These are phyloP conservation scores for Boletus bicolor DNA, from an alignment of 768 basidiomycete genomes.

Conservation along the genomic window DNA sequence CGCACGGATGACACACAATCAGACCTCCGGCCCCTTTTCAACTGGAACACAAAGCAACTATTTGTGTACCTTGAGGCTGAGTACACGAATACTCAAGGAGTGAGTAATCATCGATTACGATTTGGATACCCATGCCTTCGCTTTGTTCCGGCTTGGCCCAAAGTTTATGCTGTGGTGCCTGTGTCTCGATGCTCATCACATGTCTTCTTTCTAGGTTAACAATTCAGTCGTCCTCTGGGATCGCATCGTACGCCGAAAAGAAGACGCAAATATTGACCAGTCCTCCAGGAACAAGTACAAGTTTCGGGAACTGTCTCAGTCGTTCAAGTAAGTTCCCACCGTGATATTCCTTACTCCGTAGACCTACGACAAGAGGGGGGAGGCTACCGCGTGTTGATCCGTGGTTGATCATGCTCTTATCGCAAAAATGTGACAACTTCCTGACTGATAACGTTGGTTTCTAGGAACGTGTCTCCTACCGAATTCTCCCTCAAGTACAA, in stretches of 20 bases:
- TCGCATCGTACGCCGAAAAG: slow-evolving; percentile 78
- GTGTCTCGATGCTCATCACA: slow-evolving; percentile 7
- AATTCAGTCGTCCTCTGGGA: slow-evolving; percentile 92
- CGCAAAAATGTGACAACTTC: slow-evolving; percentile 2
- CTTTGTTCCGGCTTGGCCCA: slow-evolving; percentile 15
- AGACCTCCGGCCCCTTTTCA: slow-evolving; percentile 83
- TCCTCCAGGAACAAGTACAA: slow-evolving; percentile 74
- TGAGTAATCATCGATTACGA: slow-evolving; percentile 37
- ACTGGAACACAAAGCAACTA: slow-evolving; percentile 97
- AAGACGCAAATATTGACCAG: slow-evolving; percentile 59
- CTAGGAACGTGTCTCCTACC: slow-evolving; percentile 63
- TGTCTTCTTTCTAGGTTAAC: slow-evolving; percentile 43
- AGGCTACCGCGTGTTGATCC: slow-evolving; percentile 20
- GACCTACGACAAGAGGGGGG: background rate
- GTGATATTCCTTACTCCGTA: background rate
- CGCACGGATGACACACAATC: slow-evolving; percentile 1
- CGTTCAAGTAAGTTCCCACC: slow-evolving; percentile 63
- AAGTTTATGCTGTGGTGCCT: slow-evolving; percentile 14
- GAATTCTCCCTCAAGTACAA: slow-evolving; percentile 82
- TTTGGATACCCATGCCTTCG: slow-evolving; percentile 4
- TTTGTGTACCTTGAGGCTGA: slow-evolving; percentile 87
- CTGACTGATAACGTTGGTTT: slow-evolving; percentile 18
- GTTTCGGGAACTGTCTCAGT: slow-evolving; percentile 68
- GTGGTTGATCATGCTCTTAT: slow-evolving; percentile 16
- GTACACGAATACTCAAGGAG: slow-evolving; percentile 70